Percentiles rank a stretch among this genome's conserved stretches.
Conservation (phyloP, 768 basidiomycete species). For the Exsudoporus frostii region DNA sequence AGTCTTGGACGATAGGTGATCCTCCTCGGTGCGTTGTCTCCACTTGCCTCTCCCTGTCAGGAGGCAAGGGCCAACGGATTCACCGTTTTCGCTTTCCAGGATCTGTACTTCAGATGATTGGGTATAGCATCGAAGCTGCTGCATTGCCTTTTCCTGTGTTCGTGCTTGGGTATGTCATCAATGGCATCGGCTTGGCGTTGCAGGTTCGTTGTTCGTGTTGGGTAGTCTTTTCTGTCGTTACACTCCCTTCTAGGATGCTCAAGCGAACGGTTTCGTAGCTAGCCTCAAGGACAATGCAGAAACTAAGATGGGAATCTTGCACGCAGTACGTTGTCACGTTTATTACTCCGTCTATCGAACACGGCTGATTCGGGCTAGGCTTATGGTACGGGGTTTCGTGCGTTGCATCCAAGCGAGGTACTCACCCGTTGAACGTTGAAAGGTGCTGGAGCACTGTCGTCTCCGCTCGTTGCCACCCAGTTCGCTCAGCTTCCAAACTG, state of each 20-base stretch:
- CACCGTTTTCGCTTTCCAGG: conserved; percentile 10
- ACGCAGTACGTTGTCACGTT: conserved; percentile 34
- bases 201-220: conserved; percentile 35
- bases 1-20: conserved; percentile 18
- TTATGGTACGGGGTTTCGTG: conserved; percentile 30
- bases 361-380: conserved; percentile 14
- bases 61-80: background rate
- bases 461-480: conserved; percentile 80
- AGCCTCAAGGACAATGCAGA: conserved; percentile 37
- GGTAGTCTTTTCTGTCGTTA: background rate
- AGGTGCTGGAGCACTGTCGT: conserved; percentile 64
- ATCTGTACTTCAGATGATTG: conserved; percentile 29
- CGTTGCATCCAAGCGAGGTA: background rate
- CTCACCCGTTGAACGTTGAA: conserved; percentile 5
- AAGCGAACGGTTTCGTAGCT: conserved; percentile 45
- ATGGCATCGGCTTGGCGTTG: conserved; percentile 44
- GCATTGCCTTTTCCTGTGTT: conserved; percentile 46
- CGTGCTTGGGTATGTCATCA: conserved; percentile 39
- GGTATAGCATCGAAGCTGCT: conserved; percentile 37
- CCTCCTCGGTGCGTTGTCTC: conserved; percentile 21
- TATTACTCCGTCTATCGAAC: conserved; percentile 18
- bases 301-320: conserved; percentile 41
- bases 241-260: conserved; percentile 37
- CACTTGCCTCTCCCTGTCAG: background rate
- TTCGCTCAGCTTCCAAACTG: conserved; percentile 64